Conservation (phyloP, 805 yeast genomes). For the Monosporozyma yasuniensis region DNA sequence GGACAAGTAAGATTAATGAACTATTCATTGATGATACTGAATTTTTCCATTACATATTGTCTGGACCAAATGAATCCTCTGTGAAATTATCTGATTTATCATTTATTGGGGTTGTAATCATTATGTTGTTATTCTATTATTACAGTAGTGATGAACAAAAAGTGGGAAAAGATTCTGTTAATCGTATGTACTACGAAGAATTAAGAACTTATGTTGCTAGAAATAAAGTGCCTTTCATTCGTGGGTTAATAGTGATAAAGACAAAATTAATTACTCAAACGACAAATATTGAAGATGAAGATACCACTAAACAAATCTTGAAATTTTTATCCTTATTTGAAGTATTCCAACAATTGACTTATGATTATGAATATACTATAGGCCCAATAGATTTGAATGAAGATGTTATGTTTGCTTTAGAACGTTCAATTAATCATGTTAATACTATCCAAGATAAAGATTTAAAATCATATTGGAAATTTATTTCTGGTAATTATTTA, state of each 20-base stretch:
- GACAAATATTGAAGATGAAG: background rate
- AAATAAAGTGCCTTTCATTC: conserved; percentile 9
- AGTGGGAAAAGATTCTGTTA: no score
- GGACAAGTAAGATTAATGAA: background rate
- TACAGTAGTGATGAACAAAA: background rate
- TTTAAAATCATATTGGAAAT: conserved; percentile 16
- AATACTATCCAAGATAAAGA: conserved; percentile 4
- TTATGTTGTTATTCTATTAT: conserved; percentile 2
- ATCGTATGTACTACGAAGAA: no score
- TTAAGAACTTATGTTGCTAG: conserved; percentile 6
- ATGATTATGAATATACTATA: conserved; percentile 7
- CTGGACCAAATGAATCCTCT: background rate
- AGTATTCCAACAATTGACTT: background rate
- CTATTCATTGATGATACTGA: background rate
- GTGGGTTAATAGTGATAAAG: conserved; percentile 3
- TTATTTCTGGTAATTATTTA: conserved; percentile 17
- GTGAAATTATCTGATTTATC: background rate
- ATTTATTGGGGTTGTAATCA: conserved; percentile 3
- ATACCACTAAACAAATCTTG: background rate
- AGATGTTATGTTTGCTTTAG: conserved; percentile 13
- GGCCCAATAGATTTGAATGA: conserved; percentile 17
- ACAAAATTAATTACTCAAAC: background rate
- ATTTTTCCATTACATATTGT: background rate
- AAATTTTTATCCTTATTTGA: background rate
- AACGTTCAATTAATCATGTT: conserved; percentile 8